A percentile compares a stretch with the other conserved stretches of the same genome.
Evolutionary conservation across 2,329 filamentous ascomycete species (phyloP).

Genomic region (Arthrobotrys iridis): DNA sequence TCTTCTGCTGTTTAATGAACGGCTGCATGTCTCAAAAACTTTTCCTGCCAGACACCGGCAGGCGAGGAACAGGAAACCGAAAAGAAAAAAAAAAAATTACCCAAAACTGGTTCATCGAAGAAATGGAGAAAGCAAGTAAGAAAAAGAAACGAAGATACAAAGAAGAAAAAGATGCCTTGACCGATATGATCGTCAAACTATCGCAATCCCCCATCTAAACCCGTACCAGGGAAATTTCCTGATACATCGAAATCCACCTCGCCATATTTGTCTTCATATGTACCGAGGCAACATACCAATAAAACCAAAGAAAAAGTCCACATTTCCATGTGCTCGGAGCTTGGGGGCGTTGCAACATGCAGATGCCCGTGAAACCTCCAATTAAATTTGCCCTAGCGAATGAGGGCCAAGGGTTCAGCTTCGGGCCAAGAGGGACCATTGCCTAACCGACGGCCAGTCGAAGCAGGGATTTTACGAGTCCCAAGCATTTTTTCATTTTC

Average conservation of each 20-base stretch:
- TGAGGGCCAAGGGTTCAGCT: slow-evolving; percentile 17
- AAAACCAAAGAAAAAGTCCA: slow-evolving; percentile 29
- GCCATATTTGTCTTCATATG: background rate
- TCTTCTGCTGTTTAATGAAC: background rate
- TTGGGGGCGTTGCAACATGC: slow-evolving; percentile 29
- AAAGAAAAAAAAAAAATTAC: background rate
- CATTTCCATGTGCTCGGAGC: slow-evolving; percentile 47
- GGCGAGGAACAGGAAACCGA: slow-evolving; percentile 3
- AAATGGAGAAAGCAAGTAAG: background rate
- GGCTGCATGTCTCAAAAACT: slow-evolving; percentile 9
- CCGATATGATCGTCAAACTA: slow-evolving; percentile 27
- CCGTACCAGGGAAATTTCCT: slow-evolving; percentile 29
- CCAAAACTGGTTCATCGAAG: background rate
- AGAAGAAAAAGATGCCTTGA: background rate
- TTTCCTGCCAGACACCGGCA: background rate
- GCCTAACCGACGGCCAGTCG: slow-evolving; percentile 22
- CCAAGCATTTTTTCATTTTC: background rate
- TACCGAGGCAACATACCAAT: slow-evolving; percentile 44
- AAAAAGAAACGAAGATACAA: background rate
- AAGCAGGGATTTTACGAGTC: slow-evolving; percentile 27
- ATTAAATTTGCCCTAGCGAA: slow-evolving; percentile 9
- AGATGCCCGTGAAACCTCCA: slow-evolving; percentile 22
- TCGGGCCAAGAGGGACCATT: slow-evolving; percentile 1
- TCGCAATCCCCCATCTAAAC: slow-evolving; percentile 2
- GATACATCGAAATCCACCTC: slow-evolving; percentile 28